Base-by-base conservation (phyloP, 2,329 filamentous ascomycete genomes). In the Metarhizium guizhouense region DNA sequence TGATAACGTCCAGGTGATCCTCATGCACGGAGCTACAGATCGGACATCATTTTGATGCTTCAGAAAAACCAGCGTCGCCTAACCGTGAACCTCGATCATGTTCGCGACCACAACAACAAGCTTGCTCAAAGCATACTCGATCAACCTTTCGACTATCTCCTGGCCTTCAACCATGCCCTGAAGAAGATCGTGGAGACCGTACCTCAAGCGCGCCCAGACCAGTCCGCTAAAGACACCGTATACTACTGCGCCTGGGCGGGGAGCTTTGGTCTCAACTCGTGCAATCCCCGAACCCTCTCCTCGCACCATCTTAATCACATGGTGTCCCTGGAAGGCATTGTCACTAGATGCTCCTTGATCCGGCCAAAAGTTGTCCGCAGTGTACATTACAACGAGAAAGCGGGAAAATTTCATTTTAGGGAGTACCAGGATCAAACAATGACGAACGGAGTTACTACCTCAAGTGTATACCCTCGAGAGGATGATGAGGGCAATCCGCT, bases 211-310 rank as follows among this genome's bases (percentile, higher is more conserved):
- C 83, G 90, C 2, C 81, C 86, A 3, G 85, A 87, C 62, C 90
- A 95, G 70, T 85, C 83, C 1, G 81, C 83, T 47, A 84, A 87
- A 34, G 92, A 96, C 68, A 83, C 85, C 47, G 79, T 90, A 64
- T 99, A 96, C 74, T 97, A 99, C 70, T 96, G 94, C 67, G 94
- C 94, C n/a, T 97, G 90, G 75, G 84, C 93, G 55, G 94, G 94
- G 61, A 96, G 90, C 68, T 99, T 99, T 68, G 94, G 95, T 61
- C 86, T 96, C 68, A 94, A 90, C 69, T 82, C 92, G 13, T 96
- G 92, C 80, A 99, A 96, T 67, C 94, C 94, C 45, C 84, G 94
- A 62, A 97, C 94, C 0, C 76, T 99, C 34, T 90, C 90, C 52
- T 96, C 93, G 2, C 80, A 84, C 45, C 89, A 95, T 65, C 81